Evolutionary conservation across 768 basidiomycete species (phyloP).

Genomic region (Pleurotus sapidus): DNA sequence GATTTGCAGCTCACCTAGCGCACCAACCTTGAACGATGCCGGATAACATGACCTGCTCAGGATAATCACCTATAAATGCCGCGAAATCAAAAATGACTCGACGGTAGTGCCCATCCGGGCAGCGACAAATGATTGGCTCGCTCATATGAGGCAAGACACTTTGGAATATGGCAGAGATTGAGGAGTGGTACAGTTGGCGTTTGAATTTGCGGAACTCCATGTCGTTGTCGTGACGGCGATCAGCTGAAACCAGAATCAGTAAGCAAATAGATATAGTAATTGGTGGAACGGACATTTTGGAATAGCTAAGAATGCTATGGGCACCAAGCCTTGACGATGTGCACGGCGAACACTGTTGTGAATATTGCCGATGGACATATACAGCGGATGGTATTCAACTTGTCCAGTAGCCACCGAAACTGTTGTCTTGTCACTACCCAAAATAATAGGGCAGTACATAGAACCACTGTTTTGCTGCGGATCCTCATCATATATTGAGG

Average conservation of each 20-base stretch:
- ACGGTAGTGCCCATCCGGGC: conserved; percentile 26
- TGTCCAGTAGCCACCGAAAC: conserved; percentile 35
- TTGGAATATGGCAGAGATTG: conserved; percentile 19
- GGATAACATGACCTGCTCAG: conserved; percentile 28
- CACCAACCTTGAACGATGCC: conserved; percentile 35
- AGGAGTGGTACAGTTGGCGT: conserved; percentile 26
- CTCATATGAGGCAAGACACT: conserved; percentile 22
- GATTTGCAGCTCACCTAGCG: conserved; percentile 24
- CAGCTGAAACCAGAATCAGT: too few species aligned
- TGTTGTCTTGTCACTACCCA: conserved; percentile 37
- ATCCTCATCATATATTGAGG: conserved; percentile 13
- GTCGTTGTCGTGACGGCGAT: conserved; percentile 10
- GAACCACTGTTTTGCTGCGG: conserved; percentile 19
- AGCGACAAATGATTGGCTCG: conserved; percentile 18
- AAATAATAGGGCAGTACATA: conserved; percentile 27
- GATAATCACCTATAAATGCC: conserved; percentile 38
- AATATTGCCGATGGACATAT: conserved; percentile 28
- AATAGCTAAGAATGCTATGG: conserved; percentile 27
- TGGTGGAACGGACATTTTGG: too few species aligned
- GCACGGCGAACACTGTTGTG: conserved; percentile 27
- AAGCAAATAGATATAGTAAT: too few species aligned
- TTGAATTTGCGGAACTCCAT: conserved; percentile 23
- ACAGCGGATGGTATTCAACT: conserved; percentile 32
- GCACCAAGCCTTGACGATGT: conserved; percentile 23
- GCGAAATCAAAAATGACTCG: conserved; percentile 27